A percentile compares a stretch with the other conserved stretches of the same genome.
These are phyloP conservation scores for Penicillium salamii DNA, from an alignment of 495 filamentous ascomycete genomes.

Conservation along the genomic window DNA sequence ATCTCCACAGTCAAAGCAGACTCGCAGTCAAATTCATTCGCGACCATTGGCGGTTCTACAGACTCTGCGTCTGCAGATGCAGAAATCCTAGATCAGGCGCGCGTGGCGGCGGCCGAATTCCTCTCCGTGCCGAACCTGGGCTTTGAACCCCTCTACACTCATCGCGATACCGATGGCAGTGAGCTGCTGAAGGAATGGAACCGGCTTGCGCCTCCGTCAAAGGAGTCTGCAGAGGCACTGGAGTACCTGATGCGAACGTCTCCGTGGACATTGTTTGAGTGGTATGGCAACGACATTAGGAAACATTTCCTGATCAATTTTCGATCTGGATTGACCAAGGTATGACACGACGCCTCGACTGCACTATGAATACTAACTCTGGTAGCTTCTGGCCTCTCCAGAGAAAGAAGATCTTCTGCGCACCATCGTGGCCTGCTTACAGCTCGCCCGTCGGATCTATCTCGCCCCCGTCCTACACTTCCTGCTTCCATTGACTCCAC, in stretches of 20 bases:
- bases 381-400: slow-evolving; percentile 27
- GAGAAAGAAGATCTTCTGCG: slow-evolving; percentile 31
- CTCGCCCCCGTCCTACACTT: slow-evolving; percentile 42
- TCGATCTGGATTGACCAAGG: slow-evolving; percentile 33
- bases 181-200: slow-evolving; percentile 31
- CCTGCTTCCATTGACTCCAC: slow-evolving; percentile 28
- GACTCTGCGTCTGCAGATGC: slow-evolving; percentile 44
- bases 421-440: slow-evolving; percentile 40
- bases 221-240: slow-evolving; percentile 34
- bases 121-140: slow-evolving; percentile 52
- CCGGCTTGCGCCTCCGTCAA: slow-evolving; percentile 28
- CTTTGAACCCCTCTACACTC: slow-evolving; percentile 24
- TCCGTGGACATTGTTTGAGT: slow-evolving; percentile 37
- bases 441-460: slow-evolving; percentile 46
- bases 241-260: slow-evolving; percentile 32
- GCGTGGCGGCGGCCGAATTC: slow-evolving; percentile 63
- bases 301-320: slow-evolving; percentile 50
- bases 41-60: not conserved
- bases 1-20: slow-evolving; percentile 19
- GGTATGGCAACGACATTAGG: slow-evolving; percentile 53
- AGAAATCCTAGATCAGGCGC: slow-evolving; percentile 62
- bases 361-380: slow-evolving; percentile 4
- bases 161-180: slow-evolving; percentile 23
- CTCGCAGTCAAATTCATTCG: slow-evolving; percentile 13
- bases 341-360: slow-evolving; percentile 16